Percentiles rank a stretch among this genome's conserved stretches.
Evolutionary conservation across 257 asterid genomes (phyloP).

Genomic region (Mitragyna speciosa): DNA sequence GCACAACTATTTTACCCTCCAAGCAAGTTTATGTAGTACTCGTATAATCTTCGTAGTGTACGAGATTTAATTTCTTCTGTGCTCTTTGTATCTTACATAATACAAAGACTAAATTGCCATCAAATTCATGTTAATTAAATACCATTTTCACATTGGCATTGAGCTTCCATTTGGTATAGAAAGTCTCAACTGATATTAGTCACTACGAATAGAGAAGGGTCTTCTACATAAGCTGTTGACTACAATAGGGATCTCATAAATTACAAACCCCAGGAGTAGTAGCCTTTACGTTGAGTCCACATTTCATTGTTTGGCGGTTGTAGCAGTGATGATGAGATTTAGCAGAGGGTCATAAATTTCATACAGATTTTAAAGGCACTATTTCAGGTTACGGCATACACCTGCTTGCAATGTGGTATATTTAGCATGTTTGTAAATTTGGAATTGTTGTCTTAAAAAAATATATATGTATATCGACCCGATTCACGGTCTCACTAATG

Average conservation of each 20-base stretch:
- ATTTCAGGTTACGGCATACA: not conserved
- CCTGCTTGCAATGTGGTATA: too few species aligned
- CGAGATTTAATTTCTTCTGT: not conserved
- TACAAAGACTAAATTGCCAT: not conserved
- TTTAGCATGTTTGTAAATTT: too few species aligned
- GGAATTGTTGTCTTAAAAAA: too few species aligned
- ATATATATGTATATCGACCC: too few species aligned
- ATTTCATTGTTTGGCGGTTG: not conserved
- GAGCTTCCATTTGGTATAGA: not conserved
- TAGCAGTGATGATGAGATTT: not conserved
- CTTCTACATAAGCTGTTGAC: too few species aligned
- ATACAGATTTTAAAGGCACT: too few species aligned
- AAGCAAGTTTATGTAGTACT: not conserved
- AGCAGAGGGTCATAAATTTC: not conserved
- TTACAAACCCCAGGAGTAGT: too few species aligned
- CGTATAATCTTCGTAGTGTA: not conserved
- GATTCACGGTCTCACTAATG: too few species aligned
- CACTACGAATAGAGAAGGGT: too few species aligned
- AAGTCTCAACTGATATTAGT: not conserved
- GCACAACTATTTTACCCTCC: not conserved
- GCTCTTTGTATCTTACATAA: not conserved
- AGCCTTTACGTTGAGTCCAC: too few species aligned
- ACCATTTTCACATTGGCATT: not conserved
- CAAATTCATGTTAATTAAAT: too few species aligned
- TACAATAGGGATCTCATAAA: too few species aligned